Percentiles rank a stretch among this genome's conserved stretches.
Conservation (phyloP, 2,329 filamentous ascomycete species). For the Colletotrichum sp. region DNA sequence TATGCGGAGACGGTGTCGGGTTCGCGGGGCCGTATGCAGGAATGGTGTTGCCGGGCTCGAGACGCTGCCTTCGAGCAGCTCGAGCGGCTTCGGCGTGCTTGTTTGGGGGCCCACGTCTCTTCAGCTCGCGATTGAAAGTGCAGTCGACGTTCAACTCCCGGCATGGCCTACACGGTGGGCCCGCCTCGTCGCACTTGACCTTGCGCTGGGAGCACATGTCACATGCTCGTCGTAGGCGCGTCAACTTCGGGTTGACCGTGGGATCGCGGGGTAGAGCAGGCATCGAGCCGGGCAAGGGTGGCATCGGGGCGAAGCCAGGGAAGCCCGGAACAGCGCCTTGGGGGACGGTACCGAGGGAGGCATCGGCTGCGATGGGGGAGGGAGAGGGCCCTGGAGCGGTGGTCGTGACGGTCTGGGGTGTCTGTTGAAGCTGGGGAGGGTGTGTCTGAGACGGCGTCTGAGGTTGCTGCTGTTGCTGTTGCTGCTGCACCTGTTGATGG, state of each 20-base stretch:
- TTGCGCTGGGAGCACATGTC: constrained; percentile 68
- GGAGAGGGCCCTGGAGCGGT: not conserved
- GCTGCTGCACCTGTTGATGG: constrained; percentile 11
- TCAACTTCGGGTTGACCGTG: constrained; percentile 55
- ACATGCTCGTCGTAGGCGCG: constrained; percentile 62
- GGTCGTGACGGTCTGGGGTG: not conserved
- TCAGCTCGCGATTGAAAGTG: constrained; percentile 62
- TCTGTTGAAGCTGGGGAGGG: constrained; percentile 21
- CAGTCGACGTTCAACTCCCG: constrained; percentile 62
- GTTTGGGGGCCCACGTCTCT: constrained; percentile 64
- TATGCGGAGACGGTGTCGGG: constrained; percentile 47
- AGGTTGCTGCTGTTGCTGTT: constrained; percentile 16
- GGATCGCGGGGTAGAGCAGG: constrained; percentile 34
- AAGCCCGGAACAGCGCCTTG: not conserved
- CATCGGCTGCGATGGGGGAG: not conserved
- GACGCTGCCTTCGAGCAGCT: constrained; percentile 53
- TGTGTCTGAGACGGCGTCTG: constrained; percentile 7
- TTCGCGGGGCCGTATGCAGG: constrained; percentile 6
- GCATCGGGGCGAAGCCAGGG: constrained; percentile 1
- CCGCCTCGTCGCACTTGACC: constrained; percentile 64
- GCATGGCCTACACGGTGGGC: constrained; percentile 63
- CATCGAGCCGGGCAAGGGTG: not conserved
- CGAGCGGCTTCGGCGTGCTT: constrained; percentile 63
- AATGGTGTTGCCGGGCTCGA: constrained; percentile 32
- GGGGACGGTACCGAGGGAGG: not conserved